A percentile compares a stretch with the other conserved stretches of the same genome.
Conservation (phyloP, 208 protist species). For the Leishmania aethiopica region DNA sequence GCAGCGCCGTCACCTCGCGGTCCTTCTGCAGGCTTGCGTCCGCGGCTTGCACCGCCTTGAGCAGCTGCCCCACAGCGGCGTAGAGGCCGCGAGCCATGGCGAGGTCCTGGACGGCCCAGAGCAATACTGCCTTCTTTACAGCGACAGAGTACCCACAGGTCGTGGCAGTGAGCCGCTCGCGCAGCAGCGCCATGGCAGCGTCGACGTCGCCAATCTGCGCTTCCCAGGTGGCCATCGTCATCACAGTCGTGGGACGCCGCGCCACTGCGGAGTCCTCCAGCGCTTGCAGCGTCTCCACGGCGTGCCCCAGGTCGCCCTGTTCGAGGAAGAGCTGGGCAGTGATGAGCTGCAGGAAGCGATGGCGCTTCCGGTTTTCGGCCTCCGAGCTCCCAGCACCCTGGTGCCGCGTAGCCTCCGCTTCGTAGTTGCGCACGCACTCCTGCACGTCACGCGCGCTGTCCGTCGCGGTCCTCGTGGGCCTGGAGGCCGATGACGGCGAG, state of each 20-base stretch:
- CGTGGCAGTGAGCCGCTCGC: conserved; percentile 24
- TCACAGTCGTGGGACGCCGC: conserved; percentile 42
- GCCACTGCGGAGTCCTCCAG: conserved; percentile 40
- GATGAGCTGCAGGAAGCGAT: conserved; percentile 51
- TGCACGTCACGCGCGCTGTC: conserved; percentile 24
- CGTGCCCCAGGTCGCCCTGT: conserved; percentile 61
- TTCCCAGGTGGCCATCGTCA: conserved; percentile 67
- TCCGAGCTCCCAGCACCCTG: conserved; percentile 17
- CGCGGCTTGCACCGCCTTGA: conserved; percentile 38
- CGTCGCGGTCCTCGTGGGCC: neutral
- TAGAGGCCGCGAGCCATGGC: conserved; percentile 34
- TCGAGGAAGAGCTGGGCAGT: conserved; percentile 80
- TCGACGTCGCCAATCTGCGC: conserved; percentile 42
- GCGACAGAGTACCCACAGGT: neutral
- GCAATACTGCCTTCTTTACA: conserved; percentile 46
- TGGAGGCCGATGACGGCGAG: conserved; percentile 2
- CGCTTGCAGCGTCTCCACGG: conserved; percentile 43
- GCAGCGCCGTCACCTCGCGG: conserved; percentile 51
- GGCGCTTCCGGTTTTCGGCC: conserved; percentile 1
- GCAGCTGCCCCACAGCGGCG: conserved; percentile 44
- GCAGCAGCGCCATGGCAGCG: conserved; percentile 46
- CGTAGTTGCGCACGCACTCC: conserved; percentile 31
- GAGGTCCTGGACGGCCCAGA: conserved; percentile 73
- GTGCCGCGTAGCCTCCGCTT: conserved; percentile 17
- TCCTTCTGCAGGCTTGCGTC: conserved; percentile 38